phyloP scores from a whole-genome alignment of 352 stramenopile genomes.

The Globisporangium barbulae region DNA sequence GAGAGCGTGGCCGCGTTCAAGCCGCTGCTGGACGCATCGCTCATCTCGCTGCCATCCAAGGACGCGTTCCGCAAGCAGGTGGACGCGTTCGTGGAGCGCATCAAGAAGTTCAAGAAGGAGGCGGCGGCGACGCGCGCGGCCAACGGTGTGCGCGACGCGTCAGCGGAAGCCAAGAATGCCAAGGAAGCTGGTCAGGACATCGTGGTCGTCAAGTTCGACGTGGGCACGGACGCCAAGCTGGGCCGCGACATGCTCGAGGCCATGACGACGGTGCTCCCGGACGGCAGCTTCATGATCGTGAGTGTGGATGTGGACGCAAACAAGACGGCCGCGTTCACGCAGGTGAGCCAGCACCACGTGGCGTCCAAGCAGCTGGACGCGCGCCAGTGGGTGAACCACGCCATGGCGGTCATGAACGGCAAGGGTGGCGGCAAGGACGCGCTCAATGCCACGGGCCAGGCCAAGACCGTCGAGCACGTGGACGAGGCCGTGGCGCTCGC shows the following conservation, averaged over 20 bases:
- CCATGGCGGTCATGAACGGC: constrained; percentile 90
- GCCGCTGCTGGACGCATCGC: constrained; percentile 78
- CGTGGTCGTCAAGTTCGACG: constrained; percentile 90
- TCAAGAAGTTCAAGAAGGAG: constrained; percentile 84
- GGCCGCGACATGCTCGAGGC: constrained; percentile 94
- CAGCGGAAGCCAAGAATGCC: constrained; percentile 47
- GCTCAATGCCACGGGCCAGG: constrained; percentile 70
- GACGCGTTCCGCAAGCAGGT: constrained; percentile 76
- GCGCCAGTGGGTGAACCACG: constrained; percentile 92
- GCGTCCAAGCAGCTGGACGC: constrained; percentile 79
- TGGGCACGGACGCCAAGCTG: constrained; percentile 93
- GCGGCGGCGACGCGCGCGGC: constrained; percentile 59
- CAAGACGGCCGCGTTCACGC: constrained; percentile 93
- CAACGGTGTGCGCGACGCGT: constrained; percentile 65
- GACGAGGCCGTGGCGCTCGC: constrained; percentile 65
- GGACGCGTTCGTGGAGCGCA: constrained; percentile 65
- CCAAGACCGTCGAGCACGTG: constrained; percentile 71
- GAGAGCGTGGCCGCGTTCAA: constrained; percentile 91
- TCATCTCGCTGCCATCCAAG: constrained; percentile 92
- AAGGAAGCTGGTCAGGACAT: constrained; percentile 61
- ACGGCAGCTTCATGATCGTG: constrained; percentile 92
- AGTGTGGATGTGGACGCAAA: constrained; percentile 88
- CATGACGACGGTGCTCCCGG: constrained; percentile 70
- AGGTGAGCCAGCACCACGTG: constrained; percentile 83
- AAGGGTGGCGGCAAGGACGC: constrained; percentile 94